phyloP scores from a whole-genome alignment of 1,284 basidiomycete species.

The Pseudozyma pruni region DNA sequence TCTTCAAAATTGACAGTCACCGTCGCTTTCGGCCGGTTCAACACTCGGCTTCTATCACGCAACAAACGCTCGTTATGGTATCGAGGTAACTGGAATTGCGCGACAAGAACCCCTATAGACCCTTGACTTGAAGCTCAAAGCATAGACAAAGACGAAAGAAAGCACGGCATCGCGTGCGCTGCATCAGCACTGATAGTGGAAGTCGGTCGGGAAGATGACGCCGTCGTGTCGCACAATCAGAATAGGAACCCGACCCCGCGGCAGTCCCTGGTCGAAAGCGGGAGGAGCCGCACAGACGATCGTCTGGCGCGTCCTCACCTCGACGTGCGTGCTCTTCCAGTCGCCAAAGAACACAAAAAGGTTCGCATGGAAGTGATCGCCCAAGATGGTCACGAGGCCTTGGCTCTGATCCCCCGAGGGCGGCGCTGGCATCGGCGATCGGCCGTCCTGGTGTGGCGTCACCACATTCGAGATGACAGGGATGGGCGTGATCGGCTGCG shows the following conservation, averaged over 20 bases:
- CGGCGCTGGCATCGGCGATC: slow-evolving; percentile 33
- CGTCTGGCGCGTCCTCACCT: slow-evolving; percentile 88
- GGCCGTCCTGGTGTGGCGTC: slow-evolving; percentile 74
- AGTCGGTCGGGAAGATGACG: slow-evolving; percentile 83
- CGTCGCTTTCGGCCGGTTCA: too few relatives aligned
- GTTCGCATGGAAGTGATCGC: slow-evolving; percentile 87
- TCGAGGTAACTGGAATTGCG: too few relatives aligned
- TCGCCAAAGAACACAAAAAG: slow-evolving; percentile 87
- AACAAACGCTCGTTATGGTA: too few relatives aligned
- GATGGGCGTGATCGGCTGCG: slow-evolving; percentile 66
- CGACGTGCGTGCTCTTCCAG: slow-evolving; percentile 84
- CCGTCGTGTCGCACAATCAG: slow-evolving; percentile 88
- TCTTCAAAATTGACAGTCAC: too few relatives aligned
- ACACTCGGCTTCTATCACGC: too few relatives aligned
- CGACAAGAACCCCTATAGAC: too few relatives aligned
- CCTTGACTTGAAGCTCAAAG: too few relatives aligned
- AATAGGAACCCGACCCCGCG: slow-evolving; percentile 74
- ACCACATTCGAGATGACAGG: slow-evolving; percentile 79
- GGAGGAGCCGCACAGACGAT: slow-evolving; percentile 67
- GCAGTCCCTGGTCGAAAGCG: slow-evolving; percentile 39
- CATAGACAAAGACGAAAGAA: too few relatives aligned
- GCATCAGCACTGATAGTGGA: slow-evolving; percentile 46
- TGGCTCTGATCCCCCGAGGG: slow-evolving; percentile 62
- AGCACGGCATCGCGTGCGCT: too few relatives aligned
- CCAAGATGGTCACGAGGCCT: slow-evolving; percentile 85